Evolutionary conservation across 164 flowering plant species (phyloP), one percentile per base, ranked within the genome.

Genomic region (Buxus sempervirens): DNA sequence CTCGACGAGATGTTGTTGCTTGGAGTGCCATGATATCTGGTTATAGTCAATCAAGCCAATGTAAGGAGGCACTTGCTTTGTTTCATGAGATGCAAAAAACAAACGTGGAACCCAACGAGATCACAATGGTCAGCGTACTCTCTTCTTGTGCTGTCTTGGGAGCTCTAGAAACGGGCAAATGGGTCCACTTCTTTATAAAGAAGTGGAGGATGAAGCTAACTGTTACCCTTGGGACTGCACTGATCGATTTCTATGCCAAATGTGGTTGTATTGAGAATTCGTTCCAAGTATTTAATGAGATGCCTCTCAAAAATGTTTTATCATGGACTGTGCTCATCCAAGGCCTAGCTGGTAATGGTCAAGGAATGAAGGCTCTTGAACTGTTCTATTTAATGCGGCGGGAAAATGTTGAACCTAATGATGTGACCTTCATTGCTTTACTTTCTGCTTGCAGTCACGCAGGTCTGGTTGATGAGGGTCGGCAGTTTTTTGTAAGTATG

Each of bases 1-100:
- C 63, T 36, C 36, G 14, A 36, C 68, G 75, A 62, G 83, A 82
- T 79, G 83, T 83, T 13, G 82, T 85, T 62, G 78, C 82, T 13
- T 84, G 86, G 84, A 82, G 77, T 69, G 82, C 87, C 13, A 82
- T 84, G 84, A 86, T 82, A 26, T 79, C 84, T 25, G 85, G 86
- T 19, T 86, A 75, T 65, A 74, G 59, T 62, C 85, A 84, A 72
- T 66, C 79, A 7, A 64, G 74, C 22, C 69, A 55, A 26, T 74
- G 77, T 13, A 82, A 58, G 49, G 83, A 82, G 53, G 87, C 85
- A 0, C 78, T 86, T 12, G 65, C 66, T 63, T 54, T 82, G 55
- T 80, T 84, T 45, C 71, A 73, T 21, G 72, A 76, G 58, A 79
- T 82, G 85, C 86, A 79, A 65, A 72, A 54, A 70, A 62, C 73